Evolutionary conservation across 1,284 basidiomycete species (phyloP).

Genomic region (Leccinum glutinopallens): DNA sequence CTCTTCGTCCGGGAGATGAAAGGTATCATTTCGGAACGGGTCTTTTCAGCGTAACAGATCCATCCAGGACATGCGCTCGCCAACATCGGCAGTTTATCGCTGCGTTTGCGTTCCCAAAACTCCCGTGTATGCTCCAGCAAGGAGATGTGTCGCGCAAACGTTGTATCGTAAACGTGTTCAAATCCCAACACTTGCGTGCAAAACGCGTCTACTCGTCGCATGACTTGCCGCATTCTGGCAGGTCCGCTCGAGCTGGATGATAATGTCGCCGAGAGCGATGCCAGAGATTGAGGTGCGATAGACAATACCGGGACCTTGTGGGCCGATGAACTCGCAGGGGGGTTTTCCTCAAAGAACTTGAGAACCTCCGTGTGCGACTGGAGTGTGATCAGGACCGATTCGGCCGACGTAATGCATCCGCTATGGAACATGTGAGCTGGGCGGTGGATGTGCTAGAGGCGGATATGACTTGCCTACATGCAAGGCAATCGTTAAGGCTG

Average conservation of each 20-base stretch:
- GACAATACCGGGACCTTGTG: slow-evolving; percentile 77
- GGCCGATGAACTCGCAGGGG: slow-evolving; percentile 39
- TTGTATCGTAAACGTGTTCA: slow-evolving; percentile 87
- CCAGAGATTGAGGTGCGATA: slow-evolving; percentile 90
- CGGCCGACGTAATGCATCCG: slow-evolving; percentile 97
- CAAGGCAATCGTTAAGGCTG: slow-evolving; percentile 93
- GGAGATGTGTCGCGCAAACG: slow-evolving; percentile 89
- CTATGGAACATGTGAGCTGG: slow-evolving; percentile 44
- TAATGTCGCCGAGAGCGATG: slow-evolving; percentile 82
- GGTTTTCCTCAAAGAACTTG: slow-evolving; percentile 67
- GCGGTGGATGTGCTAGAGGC: not conserved
- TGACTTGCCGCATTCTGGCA: slow-evolving; percentile 61
- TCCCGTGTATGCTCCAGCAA: slow-evolving; percentile 84
- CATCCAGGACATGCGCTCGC: slow-evolving; percentile 94
- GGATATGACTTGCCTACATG: slow-evolving; percentile 67
- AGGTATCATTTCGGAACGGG: too few relatives aligned
- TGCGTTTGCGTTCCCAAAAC: slow-evolving; percentile 69
- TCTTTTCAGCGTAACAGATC: too few relatives aligned
- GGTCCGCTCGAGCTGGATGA: slow-evolving; percentile 48
- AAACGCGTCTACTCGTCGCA: slow-evolving; percentile 72
- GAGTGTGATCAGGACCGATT: slow-evolving; percentile 95
- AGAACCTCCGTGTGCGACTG: slow-evolving; percentile 95
- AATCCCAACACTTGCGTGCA: slow-evolving; percentile 65
- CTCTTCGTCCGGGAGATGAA: too few relatives aligned
- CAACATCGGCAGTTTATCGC: slow-evolving; percentile 78